Evolutionary conservation across 1,284 basidiomycete genomes (phyloP).

Genomic region (Fomitiporia mediterranea): DNA sequence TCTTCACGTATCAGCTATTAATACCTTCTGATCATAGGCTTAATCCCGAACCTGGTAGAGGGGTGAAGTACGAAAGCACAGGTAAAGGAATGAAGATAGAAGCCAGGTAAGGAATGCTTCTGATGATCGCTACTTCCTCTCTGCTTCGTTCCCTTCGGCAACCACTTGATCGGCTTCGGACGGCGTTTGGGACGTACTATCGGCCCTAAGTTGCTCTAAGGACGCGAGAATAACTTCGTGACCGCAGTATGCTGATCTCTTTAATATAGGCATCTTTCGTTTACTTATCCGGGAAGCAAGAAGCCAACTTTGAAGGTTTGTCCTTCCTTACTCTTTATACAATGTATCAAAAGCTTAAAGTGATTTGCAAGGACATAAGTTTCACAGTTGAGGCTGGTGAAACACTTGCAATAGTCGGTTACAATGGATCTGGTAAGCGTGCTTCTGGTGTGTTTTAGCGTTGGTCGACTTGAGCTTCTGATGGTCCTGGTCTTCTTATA

Average conservation of each 20-base stretch:
- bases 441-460: too few relatives aligned
- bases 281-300: constrained; percentile 68
- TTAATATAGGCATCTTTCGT: constrained; percentile 54
- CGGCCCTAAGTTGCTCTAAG: background rate
- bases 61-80: constrained; percentile 41
- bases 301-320: constrained; percentile 51
- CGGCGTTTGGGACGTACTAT: too few relatives aligned
- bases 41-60: constrained; percentile 50
- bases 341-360: too few relatives aligned
- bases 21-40: constrained; percentile 28
- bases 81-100: constrained; percentile 63
- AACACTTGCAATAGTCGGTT: constrained; percentile 77
- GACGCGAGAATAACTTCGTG: background rate
- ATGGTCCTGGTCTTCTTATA: background rate
- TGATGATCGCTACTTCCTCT: background rate
- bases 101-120: constrained; percentile 53
- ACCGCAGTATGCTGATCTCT: constrained; percentile 11
- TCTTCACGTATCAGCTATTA: background rate
- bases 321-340: background rate
- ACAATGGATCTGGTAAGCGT: constrained; percentile 72
- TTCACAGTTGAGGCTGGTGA: constrained; percentile 69
- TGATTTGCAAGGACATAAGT: constrained; percentile 45
- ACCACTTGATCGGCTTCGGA: background rate
- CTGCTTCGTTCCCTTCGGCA: background rate
- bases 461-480: background rate